Conservation (phyloP, 192 early-diverging fungal species). For the Backusella australiensis region DNA sequence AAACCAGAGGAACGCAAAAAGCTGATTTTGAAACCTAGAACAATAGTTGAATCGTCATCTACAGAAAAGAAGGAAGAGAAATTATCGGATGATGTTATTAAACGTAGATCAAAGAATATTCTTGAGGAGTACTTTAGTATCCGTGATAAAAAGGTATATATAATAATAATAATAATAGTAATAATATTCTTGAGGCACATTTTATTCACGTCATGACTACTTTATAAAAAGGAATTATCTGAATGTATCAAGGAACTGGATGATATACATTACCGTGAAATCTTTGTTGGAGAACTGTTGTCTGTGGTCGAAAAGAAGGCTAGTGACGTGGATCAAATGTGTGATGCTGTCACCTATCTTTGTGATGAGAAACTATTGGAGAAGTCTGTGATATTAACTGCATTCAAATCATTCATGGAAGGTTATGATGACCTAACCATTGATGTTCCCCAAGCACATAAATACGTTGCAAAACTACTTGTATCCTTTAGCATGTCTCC, state of each 20-base stretch:
- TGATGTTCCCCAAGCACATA: slow-evolving; percentile 36
- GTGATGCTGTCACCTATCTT: background rate
- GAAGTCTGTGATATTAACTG: slow-evolving; percentile 10
- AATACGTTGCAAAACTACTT: slow-evolving; percentile 23
- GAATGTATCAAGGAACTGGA: slow-evolving; percentile 26
- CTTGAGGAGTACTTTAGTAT: slow-evolving; percentile 33
- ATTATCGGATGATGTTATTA: slow-evolving; percentile 16
- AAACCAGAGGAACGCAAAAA: slow-evolving; percentile 18
- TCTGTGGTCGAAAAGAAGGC: slow-evolving; percentile 23
- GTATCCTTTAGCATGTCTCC: background rate
- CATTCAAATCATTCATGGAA: slow-evolving; percentile 29
- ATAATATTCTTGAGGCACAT: background rate
- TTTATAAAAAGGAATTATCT: slow-evolving; percentile 14
- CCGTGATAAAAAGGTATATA: slow-evolving; percentile 26
- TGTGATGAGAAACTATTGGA: slow-evolving; percentile 14
- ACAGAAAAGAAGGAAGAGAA: background rate
- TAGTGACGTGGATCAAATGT: slow-evolving; percentile 14
- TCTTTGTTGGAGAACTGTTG: slow-evolving; percentile 22
- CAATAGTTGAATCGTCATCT: background rate
- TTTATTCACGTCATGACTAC: background rate
- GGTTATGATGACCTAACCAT: slow-evolving; percentile 34
- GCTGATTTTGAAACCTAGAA: slow-evolving; percentile 1
- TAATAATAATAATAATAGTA: background rate
- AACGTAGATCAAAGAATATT: slow-evolving; percentile 32
- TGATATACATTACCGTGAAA: background rate